Base-by-base conservation (phyloP, 73 alveolate species). In the Blepharisma japonicum region DNA sequence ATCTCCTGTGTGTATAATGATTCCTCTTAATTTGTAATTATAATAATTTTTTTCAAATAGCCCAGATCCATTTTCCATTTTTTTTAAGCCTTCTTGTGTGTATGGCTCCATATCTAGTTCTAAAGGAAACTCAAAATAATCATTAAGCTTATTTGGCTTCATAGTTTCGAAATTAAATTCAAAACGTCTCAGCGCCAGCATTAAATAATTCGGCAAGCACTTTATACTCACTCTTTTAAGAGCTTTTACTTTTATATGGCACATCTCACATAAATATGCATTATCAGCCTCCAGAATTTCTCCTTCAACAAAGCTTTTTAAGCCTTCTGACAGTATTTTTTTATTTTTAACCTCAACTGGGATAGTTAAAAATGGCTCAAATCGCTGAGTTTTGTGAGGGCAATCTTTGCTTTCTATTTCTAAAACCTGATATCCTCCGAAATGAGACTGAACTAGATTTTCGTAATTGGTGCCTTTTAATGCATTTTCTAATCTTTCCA, bases 221-320 rank as follows among this genome's bases (percentile, higher is more conserved):
- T 92, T 92, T 23, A 96, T 78, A 82, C 98, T 91, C 45, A 92
- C 94, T 79, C 99, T 84, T 86, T 94, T 95, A 6, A 91, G 91
- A 8, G 99, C 92, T 8, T 90, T 94, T 7, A 95, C 96, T 83
- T 94, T 95, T 55, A 87, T 94, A 55, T 96, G 93, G 68, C 99
- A 95, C 55, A 91, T 78, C 49, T 93, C 98, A 85, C 99, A 95
- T 71, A 82, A 81, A 82, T 94, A 95, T 21, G 98, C 94, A 83
- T 96, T 96, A 55, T 93, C 98, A 20, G 98, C 99, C 76, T 93
- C 97, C 68, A 96, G 90, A 88, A 91, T 79, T 81, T 96, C 99
- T 4, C 99, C 99, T 77, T 95, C 89, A 6, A 92, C 89, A 25
- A 94, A 89, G 4, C 96, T 68, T 61, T 94, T 92, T 55, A 96